Evolutionary conservation across 176 grass and related monocot species (phyloP), one percentile per base, ranked within the genome.

Genomic region (Urochloa ruziziensis): DNA sequence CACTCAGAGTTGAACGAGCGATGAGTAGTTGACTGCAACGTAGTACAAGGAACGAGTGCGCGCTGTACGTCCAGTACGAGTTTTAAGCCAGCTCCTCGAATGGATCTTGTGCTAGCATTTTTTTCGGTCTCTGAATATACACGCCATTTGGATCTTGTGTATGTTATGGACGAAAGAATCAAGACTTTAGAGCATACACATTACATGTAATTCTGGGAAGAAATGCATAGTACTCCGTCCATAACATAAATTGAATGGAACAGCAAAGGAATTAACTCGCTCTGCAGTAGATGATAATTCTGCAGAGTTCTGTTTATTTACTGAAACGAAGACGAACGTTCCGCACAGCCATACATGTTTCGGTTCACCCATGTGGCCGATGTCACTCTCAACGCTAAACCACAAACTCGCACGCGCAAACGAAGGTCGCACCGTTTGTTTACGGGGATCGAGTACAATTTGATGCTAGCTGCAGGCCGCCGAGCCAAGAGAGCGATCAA

Each of bases 381-480:
- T 10, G 61, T 67, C 61, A 80, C 62, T 57, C 46, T 70, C 18
- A 17, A 49, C 30, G 33, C 79, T 18, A 28, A 13, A 70, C 71
- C 63, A 56, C 61, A 57, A 52, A 53, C 30, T 51, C 30, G 30
- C 24, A 37, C 72, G 3, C 70, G 36, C 30, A 36, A 37, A 61
- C 14, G 40, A 49, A 60, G 59, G 39, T 30, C 0, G 53, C 34
- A 19, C 42, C 28, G 62, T 70, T 89, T 86, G 35, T 86, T 86
- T 78, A 82, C 78, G 78, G 29, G 7, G 78, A 82, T 82, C 88
- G 73, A 86, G 88, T 58, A n/a, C 46, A 90, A 82, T 78, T 82
- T 33, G 62, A 70, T 40, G 62, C 58, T 29, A 44, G 60, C 48
- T 49, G 75, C 59, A 46, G 39, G 67, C n/a, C 62, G 32, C 33